Evolutionary conservation across 768 basidiomycete genomes (phyloP).

Genomic region (Psilocybe cyanescens): DNA sequence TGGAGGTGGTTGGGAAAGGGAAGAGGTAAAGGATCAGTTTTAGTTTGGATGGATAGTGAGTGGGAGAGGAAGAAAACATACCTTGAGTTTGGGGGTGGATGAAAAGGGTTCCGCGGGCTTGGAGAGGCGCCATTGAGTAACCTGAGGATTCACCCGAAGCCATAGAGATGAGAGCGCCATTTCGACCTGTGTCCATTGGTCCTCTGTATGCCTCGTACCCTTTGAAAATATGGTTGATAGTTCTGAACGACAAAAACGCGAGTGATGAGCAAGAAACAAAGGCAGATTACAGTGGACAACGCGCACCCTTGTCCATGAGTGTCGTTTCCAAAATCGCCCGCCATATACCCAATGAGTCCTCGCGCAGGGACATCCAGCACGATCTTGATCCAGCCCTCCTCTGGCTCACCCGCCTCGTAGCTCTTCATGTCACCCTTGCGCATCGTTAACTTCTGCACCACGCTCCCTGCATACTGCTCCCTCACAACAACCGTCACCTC

Average conservation of each 20-base stretch:
- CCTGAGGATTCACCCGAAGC: conserved; percentile 46
- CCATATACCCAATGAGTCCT: conserved; percentile 55
- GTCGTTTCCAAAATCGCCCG: conserved; percentile 55
- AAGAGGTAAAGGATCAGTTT: neutral
- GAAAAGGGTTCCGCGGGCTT: conserved; percentile 50
- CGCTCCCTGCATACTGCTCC: conserved; percentile 50
- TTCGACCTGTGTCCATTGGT: conserved; percentile 48
- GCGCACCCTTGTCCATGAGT: conserved; percentile 52
- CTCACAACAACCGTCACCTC: conserved; percentile 47
- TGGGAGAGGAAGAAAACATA: conserved; percentile 17
- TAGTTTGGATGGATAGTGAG: neutral
- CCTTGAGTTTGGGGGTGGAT: conserved; percentile 47
- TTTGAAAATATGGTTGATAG: conserved; percentile 58
- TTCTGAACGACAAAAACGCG: conserved; percentile 25
- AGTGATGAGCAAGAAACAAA: neutral
- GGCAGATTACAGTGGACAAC: neutral
- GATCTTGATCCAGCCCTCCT: conserved; percentile 50
- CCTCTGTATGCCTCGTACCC: conserved; percentile 49
- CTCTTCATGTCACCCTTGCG: conserved; percentile 50
- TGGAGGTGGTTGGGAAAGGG: neutral
- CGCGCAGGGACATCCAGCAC: conserved; percentile 53
- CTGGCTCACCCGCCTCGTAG: conserved; percentile 45
- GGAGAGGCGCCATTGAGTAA: conserved; percentile 53
- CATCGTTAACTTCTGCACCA: conserved; percentile 56
- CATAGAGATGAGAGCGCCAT: conserved; percentile 53